Percentiles rank a stretch among this genome's conserved stretches.
phyloP scores from a whole-genome alignment of 441 rosid genomes.

The Bruguiera hainesii region DNA sequence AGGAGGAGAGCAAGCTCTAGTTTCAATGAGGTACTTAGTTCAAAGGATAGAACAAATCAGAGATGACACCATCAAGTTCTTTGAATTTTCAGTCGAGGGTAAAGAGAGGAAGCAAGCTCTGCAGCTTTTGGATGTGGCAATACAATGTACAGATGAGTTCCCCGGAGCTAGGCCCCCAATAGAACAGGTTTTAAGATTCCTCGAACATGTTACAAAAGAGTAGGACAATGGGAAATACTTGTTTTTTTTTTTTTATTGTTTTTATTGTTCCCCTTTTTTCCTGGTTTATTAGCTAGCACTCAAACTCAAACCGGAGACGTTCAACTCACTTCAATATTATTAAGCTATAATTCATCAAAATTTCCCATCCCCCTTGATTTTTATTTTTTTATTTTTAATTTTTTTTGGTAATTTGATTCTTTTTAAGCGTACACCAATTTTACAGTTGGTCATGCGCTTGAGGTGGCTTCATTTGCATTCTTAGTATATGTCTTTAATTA shows the following conservation, averaged over 20 bases:
- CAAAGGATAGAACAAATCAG: constrained; percentile 26
- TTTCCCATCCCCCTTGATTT: too few species aligned
- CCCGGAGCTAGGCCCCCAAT: constrained; percentile 47
- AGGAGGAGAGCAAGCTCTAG: constrained; percentile 19
- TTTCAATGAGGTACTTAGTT: constrained; percentile 2
- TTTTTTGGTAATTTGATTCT: too few species aligned
- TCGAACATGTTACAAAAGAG: constrained; percentile 19
- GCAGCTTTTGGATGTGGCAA: constrained; percentile 45
- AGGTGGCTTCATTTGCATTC: too few species aligned
- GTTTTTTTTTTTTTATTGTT: neutral
- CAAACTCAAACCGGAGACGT: too few species aligned
- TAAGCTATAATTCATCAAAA: too few species aligned
- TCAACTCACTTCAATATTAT: too few species aligned
- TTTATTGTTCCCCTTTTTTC: too few species aligned
- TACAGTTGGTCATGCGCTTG: too few species aligned
- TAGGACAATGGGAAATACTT: neutral
- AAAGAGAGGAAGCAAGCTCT: constrained; percentile 41
- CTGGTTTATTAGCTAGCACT: too few species aligned
- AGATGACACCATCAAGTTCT: constrained; percentile 25
- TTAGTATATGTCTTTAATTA: too few species aligned
- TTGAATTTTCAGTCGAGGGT: constrained; percentile 39
- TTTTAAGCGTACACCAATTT: too few species aligned
- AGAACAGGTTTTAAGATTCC: constrained; percentile 23
- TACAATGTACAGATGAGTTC: constrained; percentile 30
- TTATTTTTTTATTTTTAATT: too few species aligned